phyloP scores from a whole-genome alignment of 2,329 filamentous ascomycete genomes.

The Aspergillus luchuensis region DNA sequence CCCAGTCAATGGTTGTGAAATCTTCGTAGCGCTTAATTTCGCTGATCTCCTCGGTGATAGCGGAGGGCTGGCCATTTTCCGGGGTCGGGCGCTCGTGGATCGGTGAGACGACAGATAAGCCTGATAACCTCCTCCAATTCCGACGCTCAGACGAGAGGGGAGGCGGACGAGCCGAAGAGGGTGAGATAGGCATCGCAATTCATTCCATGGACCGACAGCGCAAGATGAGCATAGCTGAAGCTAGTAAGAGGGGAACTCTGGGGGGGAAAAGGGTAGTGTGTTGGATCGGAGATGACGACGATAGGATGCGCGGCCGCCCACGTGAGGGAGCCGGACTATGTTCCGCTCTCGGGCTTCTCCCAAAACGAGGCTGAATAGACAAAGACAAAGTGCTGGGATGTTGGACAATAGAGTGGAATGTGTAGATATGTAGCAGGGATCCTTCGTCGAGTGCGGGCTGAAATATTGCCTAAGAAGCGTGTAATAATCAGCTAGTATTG shows the following conservation, averaged over 20 bases:
- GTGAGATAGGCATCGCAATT: conserved; percentile 40
- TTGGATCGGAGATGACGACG: conserved; percentile 7
- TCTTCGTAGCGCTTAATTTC: conserved; percentile 99
- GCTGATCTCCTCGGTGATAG: conserved; percentile 90
- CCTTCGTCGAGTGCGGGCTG: neutral
- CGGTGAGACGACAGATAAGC: conserved; percentile 55
- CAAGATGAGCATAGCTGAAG: conserved; percentile 32
- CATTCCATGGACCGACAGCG: conserved; percentile 42
- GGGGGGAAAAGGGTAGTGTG: neutral
- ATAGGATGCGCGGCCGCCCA: conserved; percentile 21
- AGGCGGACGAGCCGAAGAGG: conserved; percentile 33
- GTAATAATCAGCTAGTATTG: neutral
- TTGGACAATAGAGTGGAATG: neutral
- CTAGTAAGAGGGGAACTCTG: conserved; percentile 7
- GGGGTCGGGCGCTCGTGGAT: conserved; percentile 58
- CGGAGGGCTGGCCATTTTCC: conserved; percentile 62
- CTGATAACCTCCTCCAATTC: conserved; percentile 49
- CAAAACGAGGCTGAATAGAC: neutral
- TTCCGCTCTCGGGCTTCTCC: neutral
- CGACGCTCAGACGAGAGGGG: conserved; percentile 37
- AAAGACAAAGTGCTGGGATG: neutral
- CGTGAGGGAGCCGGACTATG: conserved; percentile 17
- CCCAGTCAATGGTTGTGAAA: conserved; percentile 96
- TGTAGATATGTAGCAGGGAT: neutral
- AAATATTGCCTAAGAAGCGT: neutral